phyloP scores from a whole-genome alignment of 257 asterid species.

The Echium plantagineum region DNA sequence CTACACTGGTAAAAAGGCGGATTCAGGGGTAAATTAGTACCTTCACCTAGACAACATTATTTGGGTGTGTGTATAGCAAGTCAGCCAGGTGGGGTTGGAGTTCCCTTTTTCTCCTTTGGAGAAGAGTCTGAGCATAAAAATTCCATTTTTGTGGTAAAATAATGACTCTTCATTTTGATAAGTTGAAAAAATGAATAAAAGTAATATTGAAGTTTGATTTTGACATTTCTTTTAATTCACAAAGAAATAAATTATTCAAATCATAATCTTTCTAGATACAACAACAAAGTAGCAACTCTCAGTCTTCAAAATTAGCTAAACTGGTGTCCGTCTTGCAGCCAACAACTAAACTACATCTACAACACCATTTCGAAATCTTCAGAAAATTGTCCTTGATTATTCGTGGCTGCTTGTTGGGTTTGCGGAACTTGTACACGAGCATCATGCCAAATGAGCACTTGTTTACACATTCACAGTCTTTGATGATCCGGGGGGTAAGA shows the following conservation, averaged over 20 bases:
- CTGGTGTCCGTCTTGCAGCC: conserved; percentile 8
- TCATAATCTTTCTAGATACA: neutral
- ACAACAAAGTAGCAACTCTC: neutral
- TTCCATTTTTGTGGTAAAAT: no score
- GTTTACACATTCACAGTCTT: conserved; percentile 41
- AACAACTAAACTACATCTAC: conserved; percentile 1
- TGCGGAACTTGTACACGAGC: conserved; percentile 12
- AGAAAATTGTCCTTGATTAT: conserved; percentile 2
- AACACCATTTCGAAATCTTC: conserved; percentile 2
- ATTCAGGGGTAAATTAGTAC: no score
- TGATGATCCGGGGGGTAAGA: conserved; percentile 41
- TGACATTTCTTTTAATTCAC: no score
- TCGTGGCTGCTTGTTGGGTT: neutral
- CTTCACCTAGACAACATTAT: no score
- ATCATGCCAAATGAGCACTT: conserved; percentile 13
- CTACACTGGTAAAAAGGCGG: no score
- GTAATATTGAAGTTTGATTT: no score
- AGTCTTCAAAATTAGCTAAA: conserved; percentile 7
- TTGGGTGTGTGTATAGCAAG: no score
- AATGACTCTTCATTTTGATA: no score
- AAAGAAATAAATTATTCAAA: neutral
- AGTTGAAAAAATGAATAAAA: no score
- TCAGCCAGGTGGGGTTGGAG: no score
- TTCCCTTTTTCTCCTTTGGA: no score
- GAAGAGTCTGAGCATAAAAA: no score